Conservation (phyloP, 805 yeast genomes). For the Cephaloascus fragrans region DNA sequence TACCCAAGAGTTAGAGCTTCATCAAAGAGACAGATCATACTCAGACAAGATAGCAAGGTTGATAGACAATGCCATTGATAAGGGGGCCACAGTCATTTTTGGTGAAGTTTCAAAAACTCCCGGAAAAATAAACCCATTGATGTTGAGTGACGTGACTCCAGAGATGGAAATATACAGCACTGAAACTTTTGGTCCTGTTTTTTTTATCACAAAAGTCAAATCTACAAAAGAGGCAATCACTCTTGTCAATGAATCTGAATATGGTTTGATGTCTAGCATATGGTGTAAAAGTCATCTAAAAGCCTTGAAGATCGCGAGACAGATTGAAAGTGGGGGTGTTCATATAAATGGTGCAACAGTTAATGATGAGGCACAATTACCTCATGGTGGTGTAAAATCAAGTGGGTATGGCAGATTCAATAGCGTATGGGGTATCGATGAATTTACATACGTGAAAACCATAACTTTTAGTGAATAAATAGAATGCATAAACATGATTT, state of each 20-base stretch:
- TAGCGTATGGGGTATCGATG: constrained; percentile 33
- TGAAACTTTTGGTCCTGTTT: constrained; percentile 37
- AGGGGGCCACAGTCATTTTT: constrained; percentile 23
- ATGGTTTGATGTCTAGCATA: constrained; percentile 31
- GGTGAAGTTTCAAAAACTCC: constrained; percentile 8
- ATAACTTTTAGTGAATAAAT: constrained; percentile 16
- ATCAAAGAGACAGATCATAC: constrained; percentile 19
- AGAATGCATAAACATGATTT: constrained; percentile 2
- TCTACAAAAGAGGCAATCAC: constrained; percentile 10
- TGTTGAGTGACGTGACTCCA: constrained; percentile 19
- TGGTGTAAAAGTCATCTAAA: constrained; percentile 26
- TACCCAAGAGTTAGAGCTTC: constrained; percentile 11
- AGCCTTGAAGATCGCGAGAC: constrained; percentile 21
- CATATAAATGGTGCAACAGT: constrained; percentile 24
- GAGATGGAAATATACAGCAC: constrained; percentile 16
- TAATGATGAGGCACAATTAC: constrained; percentile 11
- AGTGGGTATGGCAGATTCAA: constrained; percentile 27
- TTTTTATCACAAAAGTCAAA: constrained; percentile 17
- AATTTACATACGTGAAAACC: constrained; percentile 24
- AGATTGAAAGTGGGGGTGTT: constrained; percentile 29
- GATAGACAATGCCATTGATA: constrained; percentile 23
- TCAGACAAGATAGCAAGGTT: constrained; percentile 12
- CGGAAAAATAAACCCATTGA: constrained; percentile 14
- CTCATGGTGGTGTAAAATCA: constrained; percentile 37
- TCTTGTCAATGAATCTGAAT: constrained; percentile 15